Percentiles rank a stretch among this genome's conserved stretches.
Evolutionary conservation across 257 asterid genomes (phyloP).

Genomic region (Salvia hispanica): DNA sequence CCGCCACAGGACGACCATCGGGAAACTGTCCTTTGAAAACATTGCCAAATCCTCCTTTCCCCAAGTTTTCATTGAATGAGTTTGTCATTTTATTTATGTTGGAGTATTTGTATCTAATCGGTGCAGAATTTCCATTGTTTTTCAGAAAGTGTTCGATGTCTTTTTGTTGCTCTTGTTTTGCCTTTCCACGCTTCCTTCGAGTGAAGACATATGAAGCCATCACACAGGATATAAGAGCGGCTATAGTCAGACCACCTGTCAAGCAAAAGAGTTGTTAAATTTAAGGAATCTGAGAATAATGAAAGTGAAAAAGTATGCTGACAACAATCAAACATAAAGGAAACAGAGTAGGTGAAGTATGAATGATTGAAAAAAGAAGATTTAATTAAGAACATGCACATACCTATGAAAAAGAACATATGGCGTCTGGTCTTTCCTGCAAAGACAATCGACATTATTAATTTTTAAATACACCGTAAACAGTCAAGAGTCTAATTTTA

Average conservation of each 20-base stretch:
- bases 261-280: not conserved
- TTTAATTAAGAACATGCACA: too few species aligned
- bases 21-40: conserved; percentile 38
- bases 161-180: not conserved
- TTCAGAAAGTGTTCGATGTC: not conserved
- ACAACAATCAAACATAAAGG: too few species aligned
- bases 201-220: not conserved
- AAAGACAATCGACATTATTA: too few species aligned
- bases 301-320: not conserved
- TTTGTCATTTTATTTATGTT: conserved; percentile 34
- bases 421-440: too few species aligned
- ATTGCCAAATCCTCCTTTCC: conserved; percentile 45
- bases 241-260: conserved; percentile 4
- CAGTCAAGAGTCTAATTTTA: too few species aligned
- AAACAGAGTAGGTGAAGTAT: too few species aligned
- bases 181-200: not conserved
- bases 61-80: conserved; percentile 31
- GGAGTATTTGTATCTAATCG: conserved; percentile 31
- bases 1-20: conserved; percentile 37
- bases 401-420: too few species aligned
- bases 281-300: not conserved
- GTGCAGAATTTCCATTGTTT: conserved; percentile 21
- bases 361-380: too few species aligned
- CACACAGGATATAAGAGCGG: conserved; percentile 5
- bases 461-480: too few species aligned